Conservation (phyloP, 352 stramenopile genomes). For the Blastocystis sp. region DNA sequence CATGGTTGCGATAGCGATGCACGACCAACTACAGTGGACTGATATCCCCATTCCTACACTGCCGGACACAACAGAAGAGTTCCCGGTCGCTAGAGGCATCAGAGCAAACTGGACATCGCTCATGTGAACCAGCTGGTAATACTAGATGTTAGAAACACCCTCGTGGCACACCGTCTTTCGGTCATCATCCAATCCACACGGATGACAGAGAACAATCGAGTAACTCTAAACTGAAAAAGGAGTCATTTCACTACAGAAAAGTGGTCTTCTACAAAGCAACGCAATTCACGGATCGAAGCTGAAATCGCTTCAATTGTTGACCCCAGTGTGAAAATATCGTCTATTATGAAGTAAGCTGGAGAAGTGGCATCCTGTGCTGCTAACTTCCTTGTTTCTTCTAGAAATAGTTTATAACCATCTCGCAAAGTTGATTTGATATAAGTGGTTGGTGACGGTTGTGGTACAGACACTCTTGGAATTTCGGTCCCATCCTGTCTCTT, state of each 20-base stretch:
- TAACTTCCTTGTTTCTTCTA: not conserved
- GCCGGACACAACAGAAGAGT: not conserved
- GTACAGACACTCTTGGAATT: not conserved
- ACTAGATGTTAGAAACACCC: not conserved
- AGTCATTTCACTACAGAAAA: not conserved
- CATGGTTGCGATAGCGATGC: not conserved
- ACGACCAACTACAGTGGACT: conserved; percentile 1
- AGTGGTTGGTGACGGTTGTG: not conserved
- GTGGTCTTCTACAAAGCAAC: not conserved
- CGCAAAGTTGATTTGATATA: not conserved
- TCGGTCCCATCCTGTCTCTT: not conserved
- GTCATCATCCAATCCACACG: conserved; percentile 22
- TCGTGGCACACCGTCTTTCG: not conserved
- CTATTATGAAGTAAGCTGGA: not conserved
- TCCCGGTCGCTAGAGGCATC: conserved; percentile 11
- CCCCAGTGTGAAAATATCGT: not conserved
- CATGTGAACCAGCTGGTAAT: not conserved
- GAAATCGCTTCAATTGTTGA: not conserved
- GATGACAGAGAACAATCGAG: not conserved
- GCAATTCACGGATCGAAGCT: not conserved
- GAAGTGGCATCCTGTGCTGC: not conserved
- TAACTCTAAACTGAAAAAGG: not conserved
- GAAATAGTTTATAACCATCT: not conserved
- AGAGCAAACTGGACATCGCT: conserved; percentile 28
- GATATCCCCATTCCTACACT: not conserved